Evolutionary conservation across 2,329 filamentous ascomycete species (phyloP).

Genomic region (Immersiporthe knoxdaviesiana): DNA sequence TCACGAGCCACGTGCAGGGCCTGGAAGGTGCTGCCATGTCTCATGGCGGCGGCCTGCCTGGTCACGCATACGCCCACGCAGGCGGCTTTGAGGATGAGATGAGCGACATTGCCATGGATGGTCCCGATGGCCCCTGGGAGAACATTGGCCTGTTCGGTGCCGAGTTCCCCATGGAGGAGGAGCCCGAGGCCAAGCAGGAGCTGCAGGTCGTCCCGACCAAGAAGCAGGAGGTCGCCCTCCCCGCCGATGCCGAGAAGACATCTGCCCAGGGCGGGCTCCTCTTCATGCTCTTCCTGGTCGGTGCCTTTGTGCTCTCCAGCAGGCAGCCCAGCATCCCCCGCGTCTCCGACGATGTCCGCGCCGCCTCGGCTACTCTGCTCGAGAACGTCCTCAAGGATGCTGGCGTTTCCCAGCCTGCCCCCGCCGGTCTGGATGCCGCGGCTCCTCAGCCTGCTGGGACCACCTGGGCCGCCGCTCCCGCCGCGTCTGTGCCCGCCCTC

Average conservation of each 20-base stretch:
- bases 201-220: slow-evolving; percentile 57
- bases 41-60: slow-evolving; percentile 28
- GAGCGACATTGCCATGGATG: slow-evolving; percentile 80
- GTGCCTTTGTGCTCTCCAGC: slow-evolving; percentile 93
- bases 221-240: slow-evolving; percentile 53
- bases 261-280: slow-evolving; percentile 80
- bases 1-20: slow-evolving; percentile 72
- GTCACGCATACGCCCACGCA: slow-evolving; percentile 49
- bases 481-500: slow-evolving; percentile 44
- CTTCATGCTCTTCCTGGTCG: slow-evolving; percentile 94
- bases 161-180: slow-evolving; percentile 68
- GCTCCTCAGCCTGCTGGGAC: slow-evolving; percentile 58
- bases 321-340: slow-evolving; percentile 74
- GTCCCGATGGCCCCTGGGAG: slow-evolving; percentile 77
- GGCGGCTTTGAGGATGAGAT: slow-evolving; percentile 73
- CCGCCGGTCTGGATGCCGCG: slow-evolving; percentile 46
- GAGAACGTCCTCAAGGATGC: slow-evolving; percentile 83
- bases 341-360: slow-evolving; percentile 80
- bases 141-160: slow-evolving; percentile 73
- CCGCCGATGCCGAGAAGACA: slow-evolving; percentile 61
- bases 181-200: slow-evolving; percentile 62
- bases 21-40: slow-evolving; percentile 65
- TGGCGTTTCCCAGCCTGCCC: slow-evolving; percentile 57
- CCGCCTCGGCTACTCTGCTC: slow-evolving; percentile 75
- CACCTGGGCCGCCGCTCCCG: slow-evolving; percentile 50